These are phyloP conservation scores for Angomonas deanei DNA, from an alignment of 208 protist species.

Conservation along the genomic window DNA sequence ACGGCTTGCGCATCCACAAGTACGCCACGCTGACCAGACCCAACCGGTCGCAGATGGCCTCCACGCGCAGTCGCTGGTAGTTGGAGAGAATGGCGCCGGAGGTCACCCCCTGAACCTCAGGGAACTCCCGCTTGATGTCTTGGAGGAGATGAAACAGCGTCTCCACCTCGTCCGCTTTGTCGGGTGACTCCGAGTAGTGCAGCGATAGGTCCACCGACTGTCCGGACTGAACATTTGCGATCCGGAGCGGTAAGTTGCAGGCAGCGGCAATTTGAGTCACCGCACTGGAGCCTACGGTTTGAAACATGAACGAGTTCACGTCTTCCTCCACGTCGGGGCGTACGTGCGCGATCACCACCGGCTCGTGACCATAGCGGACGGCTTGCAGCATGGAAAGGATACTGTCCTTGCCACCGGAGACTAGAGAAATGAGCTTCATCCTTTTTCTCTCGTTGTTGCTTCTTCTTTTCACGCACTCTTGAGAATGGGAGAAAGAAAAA, in stretches of 20 bases:
- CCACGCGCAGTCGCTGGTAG: conserved; percentile 98
- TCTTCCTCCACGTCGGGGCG: conserved; percentile 59
- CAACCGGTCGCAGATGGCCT: conserved; percentile 94
- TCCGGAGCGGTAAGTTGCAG: conserved; percentile 91
- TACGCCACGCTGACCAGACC: conserved; percentile 92
- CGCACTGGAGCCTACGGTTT: conserved; percentile 96
- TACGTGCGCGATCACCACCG: conserved; percentile 96
- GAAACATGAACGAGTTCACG: conserved; percentile 98
- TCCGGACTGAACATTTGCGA: conserved; percentile 57
- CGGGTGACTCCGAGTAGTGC: conserved; percentile 59
- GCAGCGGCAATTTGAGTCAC: conserved; percentile 88
- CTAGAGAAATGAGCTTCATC: conserved; percentile 96
- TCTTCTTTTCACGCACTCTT: not conserved
- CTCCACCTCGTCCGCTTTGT: conserved; percentile 96
- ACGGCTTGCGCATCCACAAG: conserved; percentile 94
- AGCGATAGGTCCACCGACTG: conserved; percentile 70
- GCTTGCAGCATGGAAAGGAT: conserved; percentile 93
- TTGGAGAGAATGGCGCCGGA: conserved; percentile 97
- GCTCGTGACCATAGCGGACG: conserved; percentile 92
- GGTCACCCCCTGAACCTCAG: conserved; percentile 90
- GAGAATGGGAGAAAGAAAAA: not conserved
- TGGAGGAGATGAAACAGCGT: conserved; percentile 90
- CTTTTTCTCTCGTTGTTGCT: not conserved
- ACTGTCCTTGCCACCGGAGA: conserved; percentile 98
- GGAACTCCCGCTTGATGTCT: conserved; percentile 81